These are phyloP conservation scores for Eucommia ulmoides DNA, from an alignment of 257 asterid species.

Conservation along the genomic window DNA sequence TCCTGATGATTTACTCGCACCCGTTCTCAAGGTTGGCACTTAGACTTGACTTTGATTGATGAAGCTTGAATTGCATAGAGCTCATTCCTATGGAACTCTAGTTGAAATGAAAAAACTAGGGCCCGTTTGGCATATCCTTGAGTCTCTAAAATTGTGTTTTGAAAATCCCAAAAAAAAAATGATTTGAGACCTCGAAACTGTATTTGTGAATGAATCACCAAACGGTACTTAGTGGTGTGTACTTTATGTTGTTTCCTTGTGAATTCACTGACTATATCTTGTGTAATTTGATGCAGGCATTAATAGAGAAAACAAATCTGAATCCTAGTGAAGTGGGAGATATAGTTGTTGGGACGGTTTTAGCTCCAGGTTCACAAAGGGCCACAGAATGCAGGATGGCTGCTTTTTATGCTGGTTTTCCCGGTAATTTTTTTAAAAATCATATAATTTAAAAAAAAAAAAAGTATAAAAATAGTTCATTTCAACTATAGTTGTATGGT, in stretches of 20 bases:
- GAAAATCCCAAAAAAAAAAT: no score
- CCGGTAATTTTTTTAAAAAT: constrained; percentile 33
- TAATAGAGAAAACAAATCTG: constrained; percentile 57
- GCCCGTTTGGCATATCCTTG: no score
- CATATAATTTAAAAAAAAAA: background rate
- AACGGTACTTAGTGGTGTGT: no score
- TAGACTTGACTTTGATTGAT: background rate
- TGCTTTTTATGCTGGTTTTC: constrained; percentile 87
- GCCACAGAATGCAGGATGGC: constrained; percentile 89
- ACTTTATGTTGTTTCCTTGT: no score
- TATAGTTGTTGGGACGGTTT: constrained; percentile 82
- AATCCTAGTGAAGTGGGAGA: constrained; percentile 86
- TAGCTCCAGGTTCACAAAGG: constrained; percentile 81
- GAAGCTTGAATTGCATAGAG: no score
- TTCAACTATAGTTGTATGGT: background rate
- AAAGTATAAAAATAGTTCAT: background rate
- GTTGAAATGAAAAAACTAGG: background rate
- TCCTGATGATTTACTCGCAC: constrained; percentile 85
- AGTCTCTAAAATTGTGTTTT: no score
- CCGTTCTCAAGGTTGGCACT: constrained; percentile 66
- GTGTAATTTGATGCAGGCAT: constrained; percentile 31
- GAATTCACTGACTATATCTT: no score
- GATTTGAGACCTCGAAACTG: no score
- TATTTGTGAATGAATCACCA: no score
- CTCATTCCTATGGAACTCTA: background rate